phyloP scores from a whole-genome alignment of 352 stramenopile genomes.

The Phytophthora boehmeriae region DNA sequence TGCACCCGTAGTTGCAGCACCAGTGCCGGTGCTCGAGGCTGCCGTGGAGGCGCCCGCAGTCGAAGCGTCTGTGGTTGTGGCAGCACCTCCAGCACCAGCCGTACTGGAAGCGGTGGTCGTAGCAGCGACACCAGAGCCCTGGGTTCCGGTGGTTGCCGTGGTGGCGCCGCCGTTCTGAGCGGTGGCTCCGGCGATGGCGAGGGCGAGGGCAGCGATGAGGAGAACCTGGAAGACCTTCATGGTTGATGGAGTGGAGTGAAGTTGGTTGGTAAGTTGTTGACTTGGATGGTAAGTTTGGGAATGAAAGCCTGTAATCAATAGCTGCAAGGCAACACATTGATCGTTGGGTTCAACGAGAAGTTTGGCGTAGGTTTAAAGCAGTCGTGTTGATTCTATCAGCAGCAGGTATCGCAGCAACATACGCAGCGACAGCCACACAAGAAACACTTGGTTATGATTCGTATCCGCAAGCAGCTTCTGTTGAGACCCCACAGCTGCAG shows the following conservation, averaged over 20 bases:
- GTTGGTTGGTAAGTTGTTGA: neutral
- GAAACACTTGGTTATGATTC: neutral
- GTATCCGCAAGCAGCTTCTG: neutral
- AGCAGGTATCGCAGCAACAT: conserved; percentile 2
- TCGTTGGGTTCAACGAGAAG: neutral
- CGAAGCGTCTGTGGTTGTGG: conserved; percentile 1
- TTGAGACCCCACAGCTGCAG: neutral
- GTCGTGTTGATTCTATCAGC: neutral
- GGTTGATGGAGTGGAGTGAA: conserved; percentile 1
- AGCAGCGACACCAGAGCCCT: neutral
- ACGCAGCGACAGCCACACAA: neutral
- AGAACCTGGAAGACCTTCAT: conserved; percentile 24
- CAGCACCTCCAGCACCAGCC: neutral
- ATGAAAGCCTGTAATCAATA: neutral
- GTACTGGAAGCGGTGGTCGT: conserved; percentile 2
- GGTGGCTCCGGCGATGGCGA: conserved; percentile 21
- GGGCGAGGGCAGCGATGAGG: conserved; percentile 14
- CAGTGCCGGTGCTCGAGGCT: conserved; percentile 1
- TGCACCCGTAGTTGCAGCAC: conserved; percentile 6
- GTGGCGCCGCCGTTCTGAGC: conserved; percentile 15
- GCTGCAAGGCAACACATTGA: neutral
- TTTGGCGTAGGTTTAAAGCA: neutral
- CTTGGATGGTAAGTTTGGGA: conserved; percentile 6
- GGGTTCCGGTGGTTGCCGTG: conserved; percentile 2
- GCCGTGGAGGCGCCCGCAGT: conserved; percentile 6